A percentile compares a stretch with the other conserved stretches of the same genome.
These are phyloP conservation scores for Fabrea salina DNA, from an alignment of 169 alveolate species.

Conservation along the genomic window DNA sequence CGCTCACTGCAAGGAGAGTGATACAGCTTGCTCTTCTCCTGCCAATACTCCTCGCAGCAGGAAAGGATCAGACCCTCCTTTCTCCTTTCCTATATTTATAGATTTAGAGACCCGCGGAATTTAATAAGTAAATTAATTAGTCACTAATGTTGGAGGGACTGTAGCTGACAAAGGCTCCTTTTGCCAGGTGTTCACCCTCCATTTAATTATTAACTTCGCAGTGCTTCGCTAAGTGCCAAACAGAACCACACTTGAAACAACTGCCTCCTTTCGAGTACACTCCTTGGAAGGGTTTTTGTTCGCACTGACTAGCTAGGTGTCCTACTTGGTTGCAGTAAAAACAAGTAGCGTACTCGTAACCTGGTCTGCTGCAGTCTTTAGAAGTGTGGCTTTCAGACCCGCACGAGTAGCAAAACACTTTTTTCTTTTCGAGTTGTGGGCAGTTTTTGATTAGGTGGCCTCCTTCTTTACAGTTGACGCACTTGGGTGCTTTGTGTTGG, in stretches of 20 bases:
- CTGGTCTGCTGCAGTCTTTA: constrained; percentile 41
- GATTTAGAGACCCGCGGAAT: background rate
- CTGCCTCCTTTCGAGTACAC: constrained; percentile 65
- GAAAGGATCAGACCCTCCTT: constrained; percentile 6
- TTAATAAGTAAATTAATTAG: background rate
- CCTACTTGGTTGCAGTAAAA: constrained; percentile 47
- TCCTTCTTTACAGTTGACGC: background rate
- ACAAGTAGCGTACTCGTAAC: constrained; percentile 46
- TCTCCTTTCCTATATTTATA: background rate
- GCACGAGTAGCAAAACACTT: constrained; percentile 49
- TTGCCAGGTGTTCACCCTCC: too few relatives aligned
- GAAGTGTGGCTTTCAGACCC: constrained; percentile 52
- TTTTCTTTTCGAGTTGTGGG: background rate
- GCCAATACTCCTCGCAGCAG: background rate
- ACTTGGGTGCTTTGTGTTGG: constrained; percentile 1
- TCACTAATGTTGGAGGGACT: too few relatives aligned
- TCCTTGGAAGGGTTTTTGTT: constrained; percentile 44
- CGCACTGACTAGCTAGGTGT: constrained; percentile 54
- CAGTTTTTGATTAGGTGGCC: constrained; percentile 25
- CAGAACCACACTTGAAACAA: constrained; percentile 66
- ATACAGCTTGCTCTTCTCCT: background rate
- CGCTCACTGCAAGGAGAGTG: constrained; percentile 38
- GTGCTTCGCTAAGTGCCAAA: constrained; percentile 43
- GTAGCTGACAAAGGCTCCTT: too few relatives aligned
- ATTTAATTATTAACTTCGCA: too few relatives aligned